A percentile compares a stretch with the other conserved stretches of the same genome.
Evolutionary conservation across 768 basidiomycete genomes (phyloP).

Genomic region (Naganishia vaughanmartiniae): DNA sequence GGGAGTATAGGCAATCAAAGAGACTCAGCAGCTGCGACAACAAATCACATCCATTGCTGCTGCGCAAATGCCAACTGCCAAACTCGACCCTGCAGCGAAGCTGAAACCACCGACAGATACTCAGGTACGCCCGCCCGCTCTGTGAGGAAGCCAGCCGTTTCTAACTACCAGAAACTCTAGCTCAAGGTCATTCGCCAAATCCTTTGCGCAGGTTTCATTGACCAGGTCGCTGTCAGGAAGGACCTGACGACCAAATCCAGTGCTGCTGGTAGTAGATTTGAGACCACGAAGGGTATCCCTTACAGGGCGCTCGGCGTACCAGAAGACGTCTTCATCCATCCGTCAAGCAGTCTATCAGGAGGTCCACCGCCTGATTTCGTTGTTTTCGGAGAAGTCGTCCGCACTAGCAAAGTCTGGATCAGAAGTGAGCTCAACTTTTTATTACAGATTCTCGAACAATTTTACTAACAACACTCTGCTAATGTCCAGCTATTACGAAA

Average conservation of each 20-base stretch:
- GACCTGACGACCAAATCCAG: constrained; percentile 67
- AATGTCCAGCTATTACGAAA: constrained; percentile 66
- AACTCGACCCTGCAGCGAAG: constrained; percentile 63
- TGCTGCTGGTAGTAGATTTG: constrained; percentile 63
- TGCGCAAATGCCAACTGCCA: constrained; percentile 67
- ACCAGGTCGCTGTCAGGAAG: constrained; percentile 88
- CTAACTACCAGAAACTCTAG: constrained; percentile 54
- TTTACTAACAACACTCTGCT: not conserved
- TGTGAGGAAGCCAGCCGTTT: constrained; percentile 23
- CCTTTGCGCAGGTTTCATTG: constrained; percentile 83
- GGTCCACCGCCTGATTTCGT: constrained; percentile 74
- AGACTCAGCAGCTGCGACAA: constrained; percentile 88
- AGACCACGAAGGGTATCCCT: constrained; percentile 73
- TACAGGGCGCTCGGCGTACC: constrained; percentile 75
- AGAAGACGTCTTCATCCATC: constrained; percentile 83
- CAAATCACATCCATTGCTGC: constrained; percentile 84
- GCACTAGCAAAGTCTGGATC: constrained; percentile 70
- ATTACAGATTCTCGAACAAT: constrained; percentile 16
- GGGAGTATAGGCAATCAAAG: constrained; percentile 81
- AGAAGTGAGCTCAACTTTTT: constrained; percentile 61
- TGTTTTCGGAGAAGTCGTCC: constrained; percentile 75
- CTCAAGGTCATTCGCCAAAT: constrained; percentile 87
- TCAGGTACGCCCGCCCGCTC: constrained; percentile 60
- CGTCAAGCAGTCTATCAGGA: constrained; percentile 70
- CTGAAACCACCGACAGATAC: constrained; percentile 72